Base-by-base conservation (phyloP, 371 early-diverging fungal species). In the Parasitella parasitica region DNA sequence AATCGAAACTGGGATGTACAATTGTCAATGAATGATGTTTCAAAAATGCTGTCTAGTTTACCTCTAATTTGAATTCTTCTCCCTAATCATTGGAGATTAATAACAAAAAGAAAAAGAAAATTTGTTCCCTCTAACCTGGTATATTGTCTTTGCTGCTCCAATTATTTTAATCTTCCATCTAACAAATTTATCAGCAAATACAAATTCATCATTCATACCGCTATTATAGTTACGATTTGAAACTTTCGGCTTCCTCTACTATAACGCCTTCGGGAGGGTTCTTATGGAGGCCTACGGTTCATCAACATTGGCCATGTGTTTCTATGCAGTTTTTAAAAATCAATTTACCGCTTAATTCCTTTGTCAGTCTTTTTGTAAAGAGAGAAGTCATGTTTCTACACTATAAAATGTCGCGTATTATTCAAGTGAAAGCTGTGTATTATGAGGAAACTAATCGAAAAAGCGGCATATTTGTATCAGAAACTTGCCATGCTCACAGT, bases 141-240 rank as follows among this genome's bases (percentile, higher is more conserved):
- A 90, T 24, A 90, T 73, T 7, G 90, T 89, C 27, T 74, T 83
- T n/a, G 81, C 78, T 28, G 88, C 89, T 22, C 90, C 91, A 30
- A 65, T 75, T 43, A 93, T 73, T 18, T 71, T 60, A 8, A 93
- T 57, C 18, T 71, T 72, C 93, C 92, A 91, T 46, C 83, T 83
- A 61, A 39, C 24, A 5, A 30, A 30, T 12, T 43, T 6, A 27
- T 20, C 36, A 20, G 30, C 20, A 32, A 32, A 32, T 51, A 30
- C 6, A 32, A 8, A 30, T n/a, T n/a, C n/a, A 51, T 54, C 16
- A 2, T 39, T 3, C 43, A 16, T 7, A 8, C 20, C 43, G 11
- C 22, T 16, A 24, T 0, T 12, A 28, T 11, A 27, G 26, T 36
- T 52, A 18, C 37, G 46, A 74, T 73, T 83, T 83, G 54, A 86